Evolutionary conservation across 1,284 basidiomycete genomes (phyloP).

Genomic region (Bondarzewia mesenterica): DNA sequence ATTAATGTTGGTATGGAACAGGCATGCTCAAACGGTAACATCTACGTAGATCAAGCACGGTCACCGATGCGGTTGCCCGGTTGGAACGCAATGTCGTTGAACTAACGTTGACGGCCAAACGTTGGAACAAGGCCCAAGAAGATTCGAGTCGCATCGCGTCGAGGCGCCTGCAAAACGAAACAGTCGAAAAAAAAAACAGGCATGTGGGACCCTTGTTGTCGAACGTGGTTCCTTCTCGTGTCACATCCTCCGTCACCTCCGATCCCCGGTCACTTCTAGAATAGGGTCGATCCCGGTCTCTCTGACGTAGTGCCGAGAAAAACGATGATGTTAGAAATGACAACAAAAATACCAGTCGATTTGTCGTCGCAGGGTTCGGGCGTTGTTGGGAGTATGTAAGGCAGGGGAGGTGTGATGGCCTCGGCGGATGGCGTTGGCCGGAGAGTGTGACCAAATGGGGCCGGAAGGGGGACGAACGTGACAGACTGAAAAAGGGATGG

Average conservation of each 20-base stretch:
- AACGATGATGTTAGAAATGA: no score
- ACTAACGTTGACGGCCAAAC: neutral
- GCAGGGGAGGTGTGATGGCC: neutral
- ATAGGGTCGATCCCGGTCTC: no score
- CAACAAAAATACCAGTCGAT: neutral
- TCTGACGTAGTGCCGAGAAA: no score
- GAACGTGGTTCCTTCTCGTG: neutral
- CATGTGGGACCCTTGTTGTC: neutral
- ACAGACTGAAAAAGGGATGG: neutral
- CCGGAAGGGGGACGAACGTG: slow-evolving; percentile 1
- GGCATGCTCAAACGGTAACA: no score
- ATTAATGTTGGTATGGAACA: no score
- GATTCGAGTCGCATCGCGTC: neutral
- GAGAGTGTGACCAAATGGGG: neutral
- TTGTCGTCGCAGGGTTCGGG: neutral
- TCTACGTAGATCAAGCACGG: no score
- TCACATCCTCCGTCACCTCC: no score
- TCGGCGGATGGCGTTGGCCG: neutral
- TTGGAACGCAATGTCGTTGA: no score
- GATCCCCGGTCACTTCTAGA: no score
- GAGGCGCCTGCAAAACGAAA: neutral
- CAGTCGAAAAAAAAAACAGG: neutral
- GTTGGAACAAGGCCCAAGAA: no score
- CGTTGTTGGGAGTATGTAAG: neutral
- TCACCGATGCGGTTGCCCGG: neutral